Base-by-base conservation (phyloP, 2,329 filamentous ascomycete genomes). In the Talaromyces albobiverticillius region DNA sequence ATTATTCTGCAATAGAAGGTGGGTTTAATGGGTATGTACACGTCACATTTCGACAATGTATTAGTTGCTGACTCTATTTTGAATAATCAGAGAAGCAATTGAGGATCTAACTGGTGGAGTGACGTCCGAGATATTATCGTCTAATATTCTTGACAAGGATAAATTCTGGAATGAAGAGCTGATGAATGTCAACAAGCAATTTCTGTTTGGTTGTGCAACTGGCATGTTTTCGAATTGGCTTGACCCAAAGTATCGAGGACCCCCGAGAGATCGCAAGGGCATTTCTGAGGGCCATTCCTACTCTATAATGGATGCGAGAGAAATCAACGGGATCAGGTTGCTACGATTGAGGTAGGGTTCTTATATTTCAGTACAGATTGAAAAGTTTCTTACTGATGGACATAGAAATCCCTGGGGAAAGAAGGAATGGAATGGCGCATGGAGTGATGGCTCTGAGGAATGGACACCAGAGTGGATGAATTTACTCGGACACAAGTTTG, bases 161-260 rank as follows among this genome's bases (percentile, higher is more conserved):
- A 81, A 83, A 20, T 95, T 95, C 67, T 95, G 90, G 91, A 82
- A 80, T 1, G 84, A 93, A 34, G 88, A 94, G 66, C 79, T 95
- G 22, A 82, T 86, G 70, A 85, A 87, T 58, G 89, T 91, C 55
- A 94, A 95, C 66, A 75, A 90, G 52, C 86, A 90, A 48, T 95
- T 94, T 62, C 67, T 73, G 25, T 80, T 74, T 63, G 73, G 69
- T 49, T 81, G 71, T 58, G 75, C 67, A 47, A 79, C 74, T 10
- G 73, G 76, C 1, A 59, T 75, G 8, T 77, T 73, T 51, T 71
- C 74, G n/a, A 72, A 74, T 51, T 76, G 73, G 73, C 61, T 74
- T 48, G 65, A 71, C 51, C 66, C 70, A 0, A 65, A 64, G 13
- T 69, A 71, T 45, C 55, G 57, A 14, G 63, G 66, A 3, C 67